These are phyloP conservation scores for Aspergillus puulaauensis DNA, from an alignment of 2,329 filamentous ascomycete genomes.

Conservation along the genomic window DNA sequence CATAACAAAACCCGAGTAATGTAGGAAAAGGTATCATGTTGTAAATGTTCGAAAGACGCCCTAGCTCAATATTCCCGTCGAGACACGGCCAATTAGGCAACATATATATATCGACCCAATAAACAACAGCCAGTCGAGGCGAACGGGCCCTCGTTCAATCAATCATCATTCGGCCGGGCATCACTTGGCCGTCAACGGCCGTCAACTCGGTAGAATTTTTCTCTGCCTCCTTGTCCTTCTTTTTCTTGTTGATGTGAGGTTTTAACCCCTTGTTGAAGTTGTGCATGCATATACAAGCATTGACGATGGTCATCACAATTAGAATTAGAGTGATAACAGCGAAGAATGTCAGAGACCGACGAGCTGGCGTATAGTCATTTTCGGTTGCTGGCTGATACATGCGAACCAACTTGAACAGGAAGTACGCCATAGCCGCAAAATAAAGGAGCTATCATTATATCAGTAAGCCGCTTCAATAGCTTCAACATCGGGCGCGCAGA, in stretches of 20 bases:
- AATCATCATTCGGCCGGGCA: slow-evolving; percentile 47
- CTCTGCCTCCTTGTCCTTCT: slow-evolving; percentile 51
- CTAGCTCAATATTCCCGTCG: slow-evolving; percentile 12
- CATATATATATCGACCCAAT: slow-evolving; percentile 11
- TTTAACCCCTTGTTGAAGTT: slow-evolving; percentile 93
- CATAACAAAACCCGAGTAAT: slow-evolving; percentile 22
- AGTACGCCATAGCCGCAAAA: slow-evolving; percentile 86
- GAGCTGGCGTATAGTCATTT: slow-evolving; percentile 71
- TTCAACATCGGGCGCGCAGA: neutral
- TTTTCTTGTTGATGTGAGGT: slow-evolving; percentile 70
- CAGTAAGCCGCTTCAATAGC: slow-evolving; percentile 5
- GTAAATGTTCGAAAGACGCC: slow-evolving; percentile 23
- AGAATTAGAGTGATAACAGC: slow-evolving; percentile 88
- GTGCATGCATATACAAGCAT: slow-evolving; percentile 80
- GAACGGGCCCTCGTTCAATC: slow-evolving; percentile 29
- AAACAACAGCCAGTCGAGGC: neutral
- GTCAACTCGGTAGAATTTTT: slow-evolving; percentile 44
- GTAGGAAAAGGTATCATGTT: slow-evolving; percentile 32
- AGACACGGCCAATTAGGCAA: slow-evolving; percentile 10
- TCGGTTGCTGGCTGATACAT: slow-evolving; percentile 73
- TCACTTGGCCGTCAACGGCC: slow-evolving; percentile 33
- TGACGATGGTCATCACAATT: slow-evolving; percentile 82
- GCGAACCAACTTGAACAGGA: slow-evolving; percentile 95
- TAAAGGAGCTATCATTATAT: slow-evolving; percentile 63
- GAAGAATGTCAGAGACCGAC: slow-evolving; percentile 86